Conservation (phyloP, 208 protist genomes). For the Herpetomonas tarakana region DNA sequence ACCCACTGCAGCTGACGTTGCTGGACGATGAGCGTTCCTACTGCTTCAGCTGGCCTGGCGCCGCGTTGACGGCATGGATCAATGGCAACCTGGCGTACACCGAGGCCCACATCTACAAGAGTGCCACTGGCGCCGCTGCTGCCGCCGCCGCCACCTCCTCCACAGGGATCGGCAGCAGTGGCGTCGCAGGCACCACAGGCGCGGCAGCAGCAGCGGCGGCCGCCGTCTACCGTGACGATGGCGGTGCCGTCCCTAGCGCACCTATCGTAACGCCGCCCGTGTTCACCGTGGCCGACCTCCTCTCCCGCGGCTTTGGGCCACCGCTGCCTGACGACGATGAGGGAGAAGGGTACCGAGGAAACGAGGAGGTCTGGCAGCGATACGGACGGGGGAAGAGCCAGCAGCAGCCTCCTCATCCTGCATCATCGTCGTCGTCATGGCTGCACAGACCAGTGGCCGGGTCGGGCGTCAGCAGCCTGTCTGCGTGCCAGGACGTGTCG, state of each 20-base stretch:
- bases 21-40: conserved; percentile 77
- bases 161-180: too few relatives aligned
- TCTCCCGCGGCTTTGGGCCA: background rate
- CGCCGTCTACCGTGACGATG: conserved; percentile 13
- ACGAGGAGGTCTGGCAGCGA: too few relatives aligned
- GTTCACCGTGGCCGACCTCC: conserved; percentile 9
- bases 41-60: conserved; percentile 82
- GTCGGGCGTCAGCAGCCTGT: background rate
- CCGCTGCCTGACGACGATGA: background rate
- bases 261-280: conserved; percentile 20
- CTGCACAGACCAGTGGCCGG: too few relatives aligned
- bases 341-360: too few relatives aligned
- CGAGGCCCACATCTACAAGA: conserved; percentile 12
- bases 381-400: background rate
- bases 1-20: conserved; percentile 39
- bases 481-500: background rate
- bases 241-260: background rate
- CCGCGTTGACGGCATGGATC: conserved; percentile 30
- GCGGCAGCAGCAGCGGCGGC: conserved; percentile 2
- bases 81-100: conserved; percentile 12
- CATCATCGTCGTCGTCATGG: too few relatives aligned
- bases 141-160: conserved; percentile 5
- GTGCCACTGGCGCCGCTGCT: conserved; percentile 26
- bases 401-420: too few relatives aligned
- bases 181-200: background rate